Evolutionary conservation across 2,329 filamentous ascomycete species (phyloP).

Genomic region (Colletotrichum orchidophilum): DNA sequence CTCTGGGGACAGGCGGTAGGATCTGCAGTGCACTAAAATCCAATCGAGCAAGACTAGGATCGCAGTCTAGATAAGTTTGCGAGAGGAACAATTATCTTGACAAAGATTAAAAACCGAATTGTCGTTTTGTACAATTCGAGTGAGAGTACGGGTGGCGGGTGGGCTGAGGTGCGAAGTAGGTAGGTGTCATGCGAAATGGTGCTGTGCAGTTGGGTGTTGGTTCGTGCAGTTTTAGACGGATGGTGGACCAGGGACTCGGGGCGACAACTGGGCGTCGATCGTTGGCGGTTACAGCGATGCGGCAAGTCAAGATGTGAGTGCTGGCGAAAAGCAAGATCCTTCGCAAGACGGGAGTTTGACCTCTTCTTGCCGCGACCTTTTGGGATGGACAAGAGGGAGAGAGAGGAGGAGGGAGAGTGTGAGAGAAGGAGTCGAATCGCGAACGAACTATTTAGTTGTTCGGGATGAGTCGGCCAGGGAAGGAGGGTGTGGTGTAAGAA

Average conservation of each 20-base stretch:
- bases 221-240: constrained; percentile 7
- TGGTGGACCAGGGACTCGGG: constrained; percentile 11
- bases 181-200: not conserved
- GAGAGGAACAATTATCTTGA: not conserved
- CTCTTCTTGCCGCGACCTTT: constrained; percentile 10
- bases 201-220: not conserved
- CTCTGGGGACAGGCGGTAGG: not conserved
- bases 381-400: not conserved
- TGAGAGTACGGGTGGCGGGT: not conserved
- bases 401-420: not conserved
- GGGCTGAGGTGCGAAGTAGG: constrained; percentile 7
- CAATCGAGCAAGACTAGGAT: constrained; percentile 6
- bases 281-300: constrained; percentile 11
- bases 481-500: constrained; percentile 24
- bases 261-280: constrained; percentile 21
- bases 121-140: not conserved
- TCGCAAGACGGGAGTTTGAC: not conserved
- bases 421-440: not conserved
- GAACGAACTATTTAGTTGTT: constrained; percentile 1
- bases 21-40: constrained; percentile 21
- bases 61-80: not conserved
- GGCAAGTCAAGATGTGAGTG: not conserved
- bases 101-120: not conserved
- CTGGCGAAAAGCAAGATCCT: not conserved
- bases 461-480: constrained; percentile 20